These are phyloP conservation scores for Dictyostelium citrinum DNA, from an alignment of 78 protist genomes.

Conservation along the genomic window DNA sequence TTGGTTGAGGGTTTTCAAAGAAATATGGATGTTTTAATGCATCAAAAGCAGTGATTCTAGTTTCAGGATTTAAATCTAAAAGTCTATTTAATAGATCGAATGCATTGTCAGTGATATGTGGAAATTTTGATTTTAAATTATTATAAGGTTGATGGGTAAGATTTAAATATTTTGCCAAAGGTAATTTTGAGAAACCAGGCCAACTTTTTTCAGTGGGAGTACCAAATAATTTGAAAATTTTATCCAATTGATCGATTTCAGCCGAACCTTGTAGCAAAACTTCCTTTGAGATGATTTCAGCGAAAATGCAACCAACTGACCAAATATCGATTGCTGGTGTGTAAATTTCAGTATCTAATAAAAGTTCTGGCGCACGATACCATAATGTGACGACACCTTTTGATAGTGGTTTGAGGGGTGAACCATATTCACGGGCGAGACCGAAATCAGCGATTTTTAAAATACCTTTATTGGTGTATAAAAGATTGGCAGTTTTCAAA, in stretches of 20 bases:
- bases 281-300: conserved; percentile 92
- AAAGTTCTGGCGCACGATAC: conserved; percentile 84
- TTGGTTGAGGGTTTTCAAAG: conserved; percentile 71
- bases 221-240: conserved; percentile 75
- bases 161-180: conserved; percentile 44
- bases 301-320: conserved; percentile 98
- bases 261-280: conserved; percentile 96
- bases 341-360: conserved; percentile 92
- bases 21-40: conserved; percentile 83
- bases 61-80: conserved; percentile 67
- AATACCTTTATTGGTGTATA: conserved; percentile 67
- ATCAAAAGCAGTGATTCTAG: conserved; percentile 76
- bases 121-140: conserved; percentile 44
- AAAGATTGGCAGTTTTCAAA: conserved; percentile 76
- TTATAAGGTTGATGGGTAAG: conserved; percentile 15
- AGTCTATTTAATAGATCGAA: conserved; percentile 43
- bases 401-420: conserved; percentile 92
- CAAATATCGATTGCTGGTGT: conserved; percentile 98
- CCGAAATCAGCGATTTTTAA: conserved; percentile 99
- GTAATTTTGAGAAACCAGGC: conserved; percentile 70
- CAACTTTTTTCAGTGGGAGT: conserved; percentile 75
- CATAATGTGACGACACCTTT: conserved; percentile 91
- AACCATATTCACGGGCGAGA: conserved; percentile 95
- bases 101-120: conserved; percentile 74
- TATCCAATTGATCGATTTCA: conserved; percentile 95